Conservation (phyloP, 2,329 filamentous ascomycete genomes). For the Tolypocladium ophioglossoides region DNA sequence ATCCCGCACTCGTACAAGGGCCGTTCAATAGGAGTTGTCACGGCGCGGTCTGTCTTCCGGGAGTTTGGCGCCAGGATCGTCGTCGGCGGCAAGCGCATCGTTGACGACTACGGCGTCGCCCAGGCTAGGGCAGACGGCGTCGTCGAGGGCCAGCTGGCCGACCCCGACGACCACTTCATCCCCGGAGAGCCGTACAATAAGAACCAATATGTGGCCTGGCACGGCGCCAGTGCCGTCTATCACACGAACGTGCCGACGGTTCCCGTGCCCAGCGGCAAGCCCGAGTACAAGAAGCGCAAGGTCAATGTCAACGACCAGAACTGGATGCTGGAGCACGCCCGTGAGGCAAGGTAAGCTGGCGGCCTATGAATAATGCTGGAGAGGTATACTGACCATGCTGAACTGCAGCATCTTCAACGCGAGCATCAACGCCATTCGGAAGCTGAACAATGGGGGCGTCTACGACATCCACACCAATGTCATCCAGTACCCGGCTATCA, state of each 20-base stretch:
- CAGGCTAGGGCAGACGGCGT: slow-evolving; percentile 66
- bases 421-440: slow-evolving; percentile 56
- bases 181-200: slow-evolving; percentile 87
- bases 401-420: slow-evolving; percentile 69
- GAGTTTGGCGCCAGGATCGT: slow-evolving; percentile 94
- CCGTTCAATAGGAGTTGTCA: slow-evolving; percentile 91
- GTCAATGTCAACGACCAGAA: slow-evolving; percentile 87
- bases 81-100: slow-evolving; percentile 75
- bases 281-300: slow-evolving; percentile 71
- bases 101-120: slow-evolving; percentile 81
- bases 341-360: slow-evolving; percentile 66
- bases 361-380: slow-evolving; percentile 4
- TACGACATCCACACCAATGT: slow-evolving; percentile 93
- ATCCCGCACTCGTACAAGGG: slow-evolving; percentile 99
- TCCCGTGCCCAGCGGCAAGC: slow-evolving; percentile 66
- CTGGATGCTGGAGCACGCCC: slow-evolving; percentile 93
- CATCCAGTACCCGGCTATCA: slow-evolving; percentile 77
- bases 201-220: slow-evolving; percentile 98
- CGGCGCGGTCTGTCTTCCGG: slow-evolving; percentile 89
- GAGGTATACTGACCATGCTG: background rate
- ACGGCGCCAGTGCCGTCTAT: slow-evolving; percentile 92
- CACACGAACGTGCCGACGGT: slow-evolving; percentile 70
- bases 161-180: slow-evolving; percentile 74
- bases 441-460: slow-evolving; percentile 60
- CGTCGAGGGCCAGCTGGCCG: slow-evolving; percentile 81